Evolutionary conservation across 352 stramenopile species (phyloP).

Genomic region (Phytophthora pistaciae): DNA sequence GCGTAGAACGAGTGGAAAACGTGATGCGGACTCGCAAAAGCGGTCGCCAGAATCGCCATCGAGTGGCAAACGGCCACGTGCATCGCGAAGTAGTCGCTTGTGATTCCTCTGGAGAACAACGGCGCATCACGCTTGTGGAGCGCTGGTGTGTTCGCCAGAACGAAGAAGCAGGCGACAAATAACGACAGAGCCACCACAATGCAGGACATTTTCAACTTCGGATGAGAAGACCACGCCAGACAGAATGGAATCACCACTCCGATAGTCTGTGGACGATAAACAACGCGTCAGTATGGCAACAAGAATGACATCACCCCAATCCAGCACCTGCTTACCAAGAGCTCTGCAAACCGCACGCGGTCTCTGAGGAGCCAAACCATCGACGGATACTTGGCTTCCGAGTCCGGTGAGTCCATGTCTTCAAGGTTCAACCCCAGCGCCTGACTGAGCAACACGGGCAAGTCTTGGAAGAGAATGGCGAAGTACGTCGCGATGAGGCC

Average conservation of each 20-base stretch:
- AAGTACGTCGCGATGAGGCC: constrained; percentile 55
- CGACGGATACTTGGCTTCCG: constrained; percentile 16
- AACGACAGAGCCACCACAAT: constrained; percentile 35
- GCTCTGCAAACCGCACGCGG: constrained; percentile 44
- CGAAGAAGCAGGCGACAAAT: constrained; percentile 37
- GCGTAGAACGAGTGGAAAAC: constrained; percentile 66
- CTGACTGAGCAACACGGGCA: constrained; percentile 48
- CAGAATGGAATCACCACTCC: constrained; percentile 52
- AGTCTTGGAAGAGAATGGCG: constrained; percentile 52
- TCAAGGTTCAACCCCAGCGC: constrained; percentile 49
- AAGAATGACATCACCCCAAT: background rate
- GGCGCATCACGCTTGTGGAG: constrained; percentile 38
- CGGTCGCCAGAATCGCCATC: constrained; percentile 55
- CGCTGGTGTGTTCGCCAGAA: constrained; percentile 34
- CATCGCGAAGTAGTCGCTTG: constrained; percentile 58
- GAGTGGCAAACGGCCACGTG: constrained; percentile 55
- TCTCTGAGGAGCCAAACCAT: constrained; percentile 41
- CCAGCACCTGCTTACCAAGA: constrained; percentile 32
- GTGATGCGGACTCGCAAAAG: constrained; percentile 57
- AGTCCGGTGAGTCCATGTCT: constrained; percentile 12
- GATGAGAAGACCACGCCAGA: constrained; percentile 42
- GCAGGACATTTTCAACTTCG: constrained; percentile 36
- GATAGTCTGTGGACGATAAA: constrained; percentile 30
- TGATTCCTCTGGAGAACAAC: constrained; percentile 39
- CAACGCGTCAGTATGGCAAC: background rate